Base-by-base conservation (phyloP, 2,329 filamentous ascomycete genomes). In the Calonectria naviculata region DNA sequence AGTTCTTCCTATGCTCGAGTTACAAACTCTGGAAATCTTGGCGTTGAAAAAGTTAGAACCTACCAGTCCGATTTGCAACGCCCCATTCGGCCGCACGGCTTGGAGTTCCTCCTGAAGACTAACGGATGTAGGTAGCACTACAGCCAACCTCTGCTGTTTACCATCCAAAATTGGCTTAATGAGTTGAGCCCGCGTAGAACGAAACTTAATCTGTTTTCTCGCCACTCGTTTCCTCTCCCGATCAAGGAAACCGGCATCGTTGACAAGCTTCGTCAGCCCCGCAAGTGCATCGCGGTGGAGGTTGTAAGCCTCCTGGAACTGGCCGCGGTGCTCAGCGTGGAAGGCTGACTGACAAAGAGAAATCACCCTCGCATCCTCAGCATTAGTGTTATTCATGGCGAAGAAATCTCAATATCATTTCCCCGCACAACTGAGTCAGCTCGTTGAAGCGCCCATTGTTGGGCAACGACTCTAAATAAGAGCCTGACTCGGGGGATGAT, bases 261-360 rank as follows among this genome's bases (percentile, higher is more conserved):
- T 41, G 5, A 60, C 54, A 19, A 41, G 54, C 34, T 60, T 60
- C 17, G 21, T 42, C 12, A 60, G 13, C 28, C 54, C 54, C 4
- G 34, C 54, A 2, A 60, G 54, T 10, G 19, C 54, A 60, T 60
- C 54, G 13, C 54, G 13, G 21, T 58, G 52, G 12, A 60, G 54
- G 21, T 60, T 60, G 24, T 60, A 60, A 5, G 54, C 54, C 21
- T 60, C 54, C n/a, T 60, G 54, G 13, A 60, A 60, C 34, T 60
- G 54, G 21, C 54, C 31, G 17, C 34, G 54, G n/a, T 60, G 54
- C 24, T 60, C 54, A 7, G 54, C 54, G 24, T 60, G 34, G 21
- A 60, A 60, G 13, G 54, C 54, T 21, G 54, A 60, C 21, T 60
- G 54, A 31, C 52, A 58, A n/a, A 60, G 54, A n/a, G n/a, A 26